These are phyloP conservation scores for Xylogone sp. DNA, from an alignment of 2,329 filamentous ascomycete genomes.

Conservation along the genomic window DNA sequence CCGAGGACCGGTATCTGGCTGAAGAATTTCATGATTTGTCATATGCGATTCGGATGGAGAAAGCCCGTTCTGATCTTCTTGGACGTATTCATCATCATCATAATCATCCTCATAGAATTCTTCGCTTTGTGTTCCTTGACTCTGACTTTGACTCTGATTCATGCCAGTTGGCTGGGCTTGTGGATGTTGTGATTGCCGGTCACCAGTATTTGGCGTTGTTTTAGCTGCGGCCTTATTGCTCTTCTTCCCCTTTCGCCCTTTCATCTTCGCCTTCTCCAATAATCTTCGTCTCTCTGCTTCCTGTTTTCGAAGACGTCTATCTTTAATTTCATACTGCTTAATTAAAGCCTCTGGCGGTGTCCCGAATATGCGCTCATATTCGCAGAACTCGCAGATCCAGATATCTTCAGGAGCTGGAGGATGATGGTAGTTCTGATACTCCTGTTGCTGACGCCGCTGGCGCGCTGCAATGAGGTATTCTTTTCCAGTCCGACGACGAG, in stretches of 20 bases:
- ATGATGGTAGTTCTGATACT: slow-evolving; percentile 72
- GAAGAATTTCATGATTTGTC: background rate
- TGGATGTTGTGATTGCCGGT: slow-evolving; percentile 22
- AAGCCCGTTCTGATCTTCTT: slow-evolving; percentile 16
- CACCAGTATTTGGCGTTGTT: slow-evolving; percentile 14
- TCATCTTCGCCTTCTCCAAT: slow-evolving; percentile 91
- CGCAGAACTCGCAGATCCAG: slow-evolving; percentile 98
- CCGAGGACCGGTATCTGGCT: slow-evolving; percentile 6
- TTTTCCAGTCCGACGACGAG: slow-evolving; percentile 62
- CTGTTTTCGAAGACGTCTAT: slow-evolving; percentile 77
- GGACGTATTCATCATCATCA: slow-evolving; percentile 41
- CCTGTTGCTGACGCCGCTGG: slow-evolving; percentile 72
- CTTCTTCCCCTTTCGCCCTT: slow-evolving; percentile 87
- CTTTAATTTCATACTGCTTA: slow-evolving; percentile 90
- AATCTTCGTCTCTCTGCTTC: slow-evolving; percentile 81
- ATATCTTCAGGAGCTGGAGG: slow-evolving; percentile 69
- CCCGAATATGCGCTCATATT: slow-evolving; percentile 96
- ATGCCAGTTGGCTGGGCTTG: slow-evolving; percentile 33
- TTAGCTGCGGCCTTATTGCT: slow-evolving; percentile 50
- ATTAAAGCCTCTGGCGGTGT: slow-evolving; percentile 79
- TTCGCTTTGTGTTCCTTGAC: slow-evolving; percentile 41
- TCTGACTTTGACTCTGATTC: slow-evolving; percentile 26
- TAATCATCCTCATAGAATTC: slow-evolving; percentile 45
- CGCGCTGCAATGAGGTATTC: slow-evolving; percentile 73
- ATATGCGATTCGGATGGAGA: slow-evolving; percentile 16